Conservation (phyloP, 129 eudicot species). For the Apium graveolens region DNA sequence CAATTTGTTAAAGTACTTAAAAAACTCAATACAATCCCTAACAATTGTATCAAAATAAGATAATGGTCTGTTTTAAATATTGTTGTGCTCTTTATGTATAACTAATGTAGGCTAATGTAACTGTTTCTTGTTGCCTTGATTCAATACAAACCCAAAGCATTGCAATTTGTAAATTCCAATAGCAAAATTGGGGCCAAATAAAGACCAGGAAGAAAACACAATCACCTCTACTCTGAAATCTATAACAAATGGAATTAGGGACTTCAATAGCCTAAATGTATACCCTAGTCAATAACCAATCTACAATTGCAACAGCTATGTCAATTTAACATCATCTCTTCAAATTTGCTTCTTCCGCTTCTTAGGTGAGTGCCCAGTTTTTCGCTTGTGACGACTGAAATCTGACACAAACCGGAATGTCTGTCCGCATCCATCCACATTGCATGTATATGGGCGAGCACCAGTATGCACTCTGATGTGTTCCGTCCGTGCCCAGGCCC, state of each 20-base stretch:
- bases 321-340: conserved; percentile 11
- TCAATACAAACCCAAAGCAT: not conserved
- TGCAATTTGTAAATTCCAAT: not conserved
- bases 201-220: conserved; percentile 22
- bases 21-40: too few relatives aligned
- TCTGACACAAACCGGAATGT: conserved; percentile 95
- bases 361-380: conserved; percentile 80
- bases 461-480: conserved; percentile 95
- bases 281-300: too few relatives aligned
- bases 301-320: conserved; percentile 20
- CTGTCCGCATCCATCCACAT: conserved; percentile 79
- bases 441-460: conserved; percentile 76
- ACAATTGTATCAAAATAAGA: too few relatives aligned
- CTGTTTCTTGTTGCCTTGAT: not conserved
- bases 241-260: conserved; percentile 16
- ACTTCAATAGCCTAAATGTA: conserved; percentile 10
- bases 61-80: too few relatives aligned
- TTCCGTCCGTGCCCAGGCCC: conserved; percentile 99
- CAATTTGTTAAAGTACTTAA: too few relatives aligned
- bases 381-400: conserved; percentile 96
- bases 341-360: conserved; percentile 27
- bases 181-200: conserved; percentile 23
- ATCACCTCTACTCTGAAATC: conserved; percentile 22
- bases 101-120: too few relatives aligned
- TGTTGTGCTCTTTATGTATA: too few relatives aligned